phyloP scores from a whole-genome alignment of 2,329 filamentous ascomycete species.

The Penicillium decumbens region DNA sequence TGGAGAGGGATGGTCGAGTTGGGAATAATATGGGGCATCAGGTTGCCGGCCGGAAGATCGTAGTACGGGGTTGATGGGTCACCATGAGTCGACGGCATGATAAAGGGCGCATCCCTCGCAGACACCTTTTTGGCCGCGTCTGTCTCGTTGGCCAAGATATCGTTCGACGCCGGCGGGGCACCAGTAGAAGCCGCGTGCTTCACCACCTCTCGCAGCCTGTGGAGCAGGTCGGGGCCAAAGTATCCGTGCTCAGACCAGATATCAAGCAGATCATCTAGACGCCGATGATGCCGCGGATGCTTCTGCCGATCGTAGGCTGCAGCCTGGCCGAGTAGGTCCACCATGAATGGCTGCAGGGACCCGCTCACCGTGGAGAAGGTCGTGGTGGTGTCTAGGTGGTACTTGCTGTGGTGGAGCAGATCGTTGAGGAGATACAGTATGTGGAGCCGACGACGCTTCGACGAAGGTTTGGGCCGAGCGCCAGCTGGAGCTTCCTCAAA shows the following conservation, averaged over 20 bases:
- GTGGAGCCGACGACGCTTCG: slow-evolving; percentile 66
- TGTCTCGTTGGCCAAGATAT: slow-evolving; percentile 20
- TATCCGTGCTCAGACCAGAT: slow-evolving; percentile 68
- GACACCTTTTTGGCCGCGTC: slow-evolving; percentile 44
- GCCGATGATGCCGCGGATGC: slow-evolving; percentile 61
- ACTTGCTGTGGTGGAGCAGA: slow-evolving; percentile 64
- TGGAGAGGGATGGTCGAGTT: slow-evolving; percentile 72
- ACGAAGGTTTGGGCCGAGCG: slow-evolving; percentile 45
- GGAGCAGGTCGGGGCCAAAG: slow-evolving; percentile 52
- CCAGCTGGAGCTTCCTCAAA: slow-evolving; percentile 36
- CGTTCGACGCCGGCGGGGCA: slow-evolving; percentile 26
- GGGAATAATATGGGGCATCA: slow-evolving; percentile 72
- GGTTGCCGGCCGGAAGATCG: slow-evolving; percentile 75
- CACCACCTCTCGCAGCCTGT: slow-evolving; percentile 57
- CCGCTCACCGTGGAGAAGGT: slow-evolving; percentile 50
- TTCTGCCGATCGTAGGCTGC: slow-evolving; percentile 53
- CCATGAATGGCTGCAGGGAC: slow-evolving; percentile 56
- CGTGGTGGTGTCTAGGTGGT: slow-evolving; percentile 44
- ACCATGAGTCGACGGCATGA: slow-evolving; percentile 72
- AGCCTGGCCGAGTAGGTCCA: slow-evolving; percentile 57
- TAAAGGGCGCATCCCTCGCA: slow-evolving; percentile 54
- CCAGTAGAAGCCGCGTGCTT: slow-evolving; percentile 41
- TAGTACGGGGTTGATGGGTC: slow-evolving; percentile 70
- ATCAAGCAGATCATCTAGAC: slow-evolving; percentile 60
- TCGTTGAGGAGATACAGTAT: slow-evolving; percentile 76